Base-by-base conservation (phyloP, 106 monocot species). In the Acorus gramineus region DNA sequence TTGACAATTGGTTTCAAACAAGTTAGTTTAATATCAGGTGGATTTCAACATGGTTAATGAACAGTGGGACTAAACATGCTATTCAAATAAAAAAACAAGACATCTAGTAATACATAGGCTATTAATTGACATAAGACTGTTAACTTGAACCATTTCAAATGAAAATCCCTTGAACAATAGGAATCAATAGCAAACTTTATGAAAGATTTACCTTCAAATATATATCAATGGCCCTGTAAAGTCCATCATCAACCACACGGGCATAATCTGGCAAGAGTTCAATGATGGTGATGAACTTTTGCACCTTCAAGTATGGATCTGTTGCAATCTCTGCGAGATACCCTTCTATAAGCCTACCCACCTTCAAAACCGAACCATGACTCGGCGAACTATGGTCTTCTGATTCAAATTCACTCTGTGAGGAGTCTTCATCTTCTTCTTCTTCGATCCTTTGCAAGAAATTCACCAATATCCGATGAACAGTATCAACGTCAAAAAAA, bases 241-340 rank as follows among this genome's bases (percentile, higher is more conserved):
- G 78, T 28, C 94, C 94, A 72, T 94, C 94, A 44, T 94, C 94
- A 42, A 94, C 69, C 4, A 94, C 75, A 53, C 84, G 84, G 28
- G 94, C 89, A 86, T 89, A 89, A 73, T 89, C 94, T 8, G 94
- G 94, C 53, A 94, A 69, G n/a, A 94, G 60, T 64, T 94, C 94
- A 9, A 89, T 86, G 45, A 94, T 75, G 9, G 86, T 66, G 80
- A 89, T 84, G 53, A 94, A 89, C 45, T 84, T 89, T 11, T 81
- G 84, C 66, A 94, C 60, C 52, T 84, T 84, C 57, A 94, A 67
- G 59, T 78, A 84, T 63, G 89, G 86, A 70, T 94, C 94, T 14
- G 94, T 73, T 60, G 94, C 86, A 64, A 94, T 89, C 76, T 94
- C 94, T 47, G 94, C 86, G 64, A 94, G 84, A 66, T 89, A 94